Evolutionary conservation across 2,329 filamentous ascomycete genomes (phyloP).

Genomic region (Aspergillus sp.): DNA sequence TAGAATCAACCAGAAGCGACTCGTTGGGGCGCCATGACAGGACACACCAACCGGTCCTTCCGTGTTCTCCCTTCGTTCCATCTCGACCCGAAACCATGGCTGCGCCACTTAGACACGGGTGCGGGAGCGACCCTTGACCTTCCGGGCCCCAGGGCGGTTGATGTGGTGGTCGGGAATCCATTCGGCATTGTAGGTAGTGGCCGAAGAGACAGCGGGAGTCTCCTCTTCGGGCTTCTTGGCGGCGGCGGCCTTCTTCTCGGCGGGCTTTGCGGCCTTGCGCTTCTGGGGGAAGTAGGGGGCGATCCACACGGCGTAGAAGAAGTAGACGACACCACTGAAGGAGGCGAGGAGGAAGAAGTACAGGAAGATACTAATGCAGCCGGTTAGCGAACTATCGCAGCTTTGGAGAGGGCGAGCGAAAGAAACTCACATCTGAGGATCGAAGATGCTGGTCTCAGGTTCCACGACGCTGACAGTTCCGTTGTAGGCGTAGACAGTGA

Average conservation of each 20-base stretch:
- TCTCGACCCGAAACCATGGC: not conserved
- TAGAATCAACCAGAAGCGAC: slow-evolving; percentile 6
- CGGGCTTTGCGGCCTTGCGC: slow-evolving; percentile 53
- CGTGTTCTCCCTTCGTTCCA: slow-evolving; percentile 4
- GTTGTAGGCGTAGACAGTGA: slow-evolving; percentile 77
- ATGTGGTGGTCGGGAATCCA: slow-evolving; percentile 92
- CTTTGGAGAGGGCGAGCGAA: not conserved
- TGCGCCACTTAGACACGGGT: slow-evolving; percentile 28
- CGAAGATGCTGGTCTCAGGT: slow-evolving; percentile 84
- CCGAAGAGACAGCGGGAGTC: slow-evolving; percentile 65
- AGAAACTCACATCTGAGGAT: slow-evolving; percentile 82
- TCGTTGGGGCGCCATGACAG: slow-evolving; percentile 8
- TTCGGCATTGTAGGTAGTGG: slow-evolving; percentile 81
- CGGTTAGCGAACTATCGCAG: slow-evolving; percentile 8
- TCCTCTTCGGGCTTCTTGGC: slow-evolving; percentile 70
- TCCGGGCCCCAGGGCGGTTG: slow-evolving; percentile 71
- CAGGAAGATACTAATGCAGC: slow-evolving; percentile 76
- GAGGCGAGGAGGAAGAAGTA: slow-evolving; percentile 82
- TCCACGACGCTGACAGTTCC: slow-evolving; percentile 84
- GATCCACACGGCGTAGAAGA: slow-evolving; percentile 98
- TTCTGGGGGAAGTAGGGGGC: slow-evolving; percentile 91
- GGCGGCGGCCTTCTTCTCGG: slow-evolving; percentile 59
- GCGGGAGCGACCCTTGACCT: slow-evolving; percentile 53
- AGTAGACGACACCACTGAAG: slow-evolving; percentile 82
- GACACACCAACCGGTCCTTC: slow-evolving; percentile 7